Conservation (phyloP, 1,284 basidiomycete genomes). For the Naganishia albida region DNA sequence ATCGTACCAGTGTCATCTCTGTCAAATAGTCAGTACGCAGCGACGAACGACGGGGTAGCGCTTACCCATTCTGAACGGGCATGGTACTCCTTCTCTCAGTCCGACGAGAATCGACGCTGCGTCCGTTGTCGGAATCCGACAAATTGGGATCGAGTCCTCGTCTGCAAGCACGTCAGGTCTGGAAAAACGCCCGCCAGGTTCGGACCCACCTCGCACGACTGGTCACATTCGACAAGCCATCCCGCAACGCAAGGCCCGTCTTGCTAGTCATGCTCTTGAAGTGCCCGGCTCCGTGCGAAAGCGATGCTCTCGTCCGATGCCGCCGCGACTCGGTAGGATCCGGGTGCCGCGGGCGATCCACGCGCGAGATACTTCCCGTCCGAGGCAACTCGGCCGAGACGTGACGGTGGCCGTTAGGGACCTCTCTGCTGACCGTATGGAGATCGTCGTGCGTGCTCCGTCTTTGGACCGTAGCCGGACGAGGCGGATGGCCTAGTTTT, state of each 20-base stretch:
- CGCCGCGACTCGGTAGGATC: slow-evolving; percentile 3
- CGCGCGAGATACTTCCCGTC: background rate
- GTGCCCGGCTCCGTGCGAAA: slow-evolving; percentile 16
- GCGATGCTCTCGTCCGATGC: slow-evolving; percentile 6
- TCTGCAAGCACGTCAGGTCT: slow-evolving; percentile 5
- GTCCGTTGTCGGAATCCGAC: slow-evolving; percentile 16
- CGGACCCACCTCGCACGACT: slow-evolving; percentile 3
- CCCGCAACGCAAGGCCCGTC: slow-evolving; percentile 19
- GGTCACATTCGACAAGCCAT: slow-evolving; percentile 18
- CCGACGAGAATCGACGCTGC: background rate
- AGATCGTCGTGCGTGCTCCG: slow-evolving; percentile 15
- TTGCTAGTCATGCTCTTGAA: slow-evolving; percentile 21
- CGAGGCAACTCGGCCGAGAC: slow-evolving; percentile 12
- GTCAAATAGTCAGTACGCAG: background rate
- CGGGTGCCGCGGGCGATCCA: background rate
- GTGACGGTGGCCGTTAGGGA: background rate
- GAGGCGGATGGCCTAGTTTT: too few species aligned
- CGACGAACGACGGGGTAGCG: too few species aligned
- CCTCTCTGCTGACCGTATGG: background rate
- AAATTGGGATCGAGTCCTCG: slow-evolving; percentile 1
- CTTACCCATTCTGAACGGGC: too few species aligned
- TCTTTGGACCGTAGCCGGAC: background rate
- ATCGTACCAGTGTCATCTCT: background rate
- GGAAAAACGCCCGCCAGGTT: too few species aligned
- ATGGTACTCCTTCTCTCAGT: too few species aligned